These are phyloP conservation scores for Conticribra weissflogii DNA, from an alignment of 108 stramenopile species.

Conservation along the genomic window DNA sequence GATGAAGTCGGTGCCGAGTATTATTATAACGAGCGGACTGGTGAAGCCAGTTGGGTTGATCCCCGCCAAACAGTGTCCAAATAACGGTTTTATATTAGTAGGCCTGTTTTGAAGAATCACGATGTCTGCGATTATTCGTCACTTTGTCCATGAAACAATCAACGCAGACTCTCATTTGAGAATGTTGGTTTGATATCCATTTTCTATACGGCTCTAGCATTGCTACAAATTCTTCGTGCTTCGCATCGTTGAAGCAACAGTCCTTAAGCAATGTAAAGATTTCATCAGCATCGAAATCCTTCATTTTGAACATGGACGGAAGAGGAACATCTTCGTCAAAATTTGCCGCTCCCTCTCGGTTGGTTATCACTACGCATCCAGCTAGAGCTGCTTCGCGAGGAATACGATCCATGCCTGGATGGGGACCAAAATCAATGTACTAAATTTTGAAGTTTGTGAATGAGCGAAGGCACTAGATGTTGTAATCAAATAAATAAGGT, in stretches of 20 bases:
- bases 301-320: slow-evolving; percentile 45
- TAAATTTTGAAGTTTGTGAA: background rate
- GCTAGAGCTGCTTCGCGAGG: slow-evolving; percentile 60
- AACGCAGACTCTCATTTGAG: slow-evolving; percentile 45
- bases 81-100: background rate
- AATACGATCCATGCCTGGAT: slow-evolving; percentile 66
- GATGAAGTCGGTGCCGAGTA: slow-evolving; percentile 26
- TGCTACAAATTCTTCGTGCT: slow-evolving; percentile 34
- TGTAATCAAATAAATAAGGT: too few relatives aligned
- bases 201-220: slow-evolving; percentile 41
- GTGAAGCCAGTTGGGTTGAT: slow-evolving; percentile 37
- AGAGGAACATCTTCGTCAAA: slow-evolving; percentile 57
- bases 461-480: too few relatives aligned
- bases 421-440: slow-evolving; percentile 66
- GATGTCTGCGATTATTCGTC: slow-evolving; percentile 10
- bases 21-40: slow-evolving; percentile 19
- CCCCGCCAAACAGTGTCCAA: slow-evolving; percentile 10
- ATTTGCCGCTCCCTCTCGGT: slow-evolving; percentile 54
- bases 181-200: slow-evolving; percentile 53
- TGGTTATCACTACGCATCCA: slow-evolving; percentile 57
- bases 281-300: slow-evolving; percentile 40
- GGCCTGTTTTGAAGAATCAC: background rate
- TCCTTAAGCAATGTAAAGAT: slow-evolving; percentile 41
- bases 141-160: slow-evolving; percentile 40
- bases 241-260: slow-evolving; percentile 15